A percentile compares a stretch with the other conserved stretches of the same genome.
Conservation (phyloP, 257 asterid species). For the Ehretia macrophylla region DNA sequence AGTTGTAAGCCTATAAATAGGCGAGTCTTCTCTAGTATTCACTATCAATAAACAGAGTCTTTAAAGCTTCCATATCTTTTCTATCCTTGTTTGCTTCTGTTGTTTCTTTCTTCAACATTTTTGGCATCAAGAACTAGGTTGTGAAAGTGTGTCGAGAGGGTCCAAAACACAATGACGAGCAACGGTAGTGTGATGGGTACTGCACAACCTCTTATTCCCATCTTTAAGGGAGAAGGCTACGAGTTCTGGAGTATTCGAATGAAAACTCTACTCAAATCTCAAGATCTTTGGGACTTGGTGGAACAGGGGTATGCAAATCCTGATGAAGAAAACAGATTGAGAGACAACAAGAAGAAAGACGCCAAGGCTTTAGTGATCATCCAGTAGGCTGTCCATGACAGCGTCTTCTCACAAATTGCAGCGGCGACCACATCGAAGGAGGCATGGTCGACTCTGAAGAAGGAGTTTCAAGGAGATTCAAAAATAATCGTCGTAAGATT, state of each 20-base stretch:
- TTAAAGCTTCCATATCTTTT: too few relatives aligned
- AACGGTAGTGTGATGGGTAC: too few relatives aligned
- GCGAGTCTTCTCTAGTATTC: too few relatives aligned
- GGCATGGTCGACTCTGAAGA: constrained; percentile 1
- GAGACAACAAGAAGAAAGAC: constrained; percentile 1
- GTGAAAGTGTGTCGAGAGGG: too few relatives aligned
- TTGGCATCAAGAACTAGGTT: too few relatives aligned
- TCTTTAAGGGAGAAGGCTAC: constrained; percentile 6
- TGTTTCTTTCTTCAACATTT: too few relatives aligned
- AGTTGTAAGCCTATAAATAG: too few relatives aligned
- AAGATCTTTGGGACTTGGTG: constrained; percentile 7
- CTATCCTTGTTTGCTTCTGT: too few relatives aligned
- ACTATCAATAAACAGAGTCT: too few relatives aligned
- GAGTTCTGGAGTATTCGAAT: constrained; percentile 11
- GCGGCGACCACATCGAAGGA: not conserved
- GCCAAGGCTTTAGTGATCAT: constrained; percentile 4
- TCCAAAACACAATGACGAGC: too few relatives aligned
- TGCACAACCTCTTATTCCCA: constrained; percentile 3
- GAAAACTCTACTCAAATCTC: constrained; percentile 6
- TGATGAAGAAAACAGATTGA: not conserved
- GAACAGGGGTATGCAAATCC: not conserved
- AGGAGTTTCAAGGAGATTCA: not conserved
- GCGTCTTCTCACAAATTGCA: not conserved
- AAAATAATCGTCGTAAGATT: not conserved
- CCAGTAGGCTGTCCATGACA: not conserved